Conservation (phyloP, 495 filamentous ascomycete species). For the Halenospora varia region DNA sequence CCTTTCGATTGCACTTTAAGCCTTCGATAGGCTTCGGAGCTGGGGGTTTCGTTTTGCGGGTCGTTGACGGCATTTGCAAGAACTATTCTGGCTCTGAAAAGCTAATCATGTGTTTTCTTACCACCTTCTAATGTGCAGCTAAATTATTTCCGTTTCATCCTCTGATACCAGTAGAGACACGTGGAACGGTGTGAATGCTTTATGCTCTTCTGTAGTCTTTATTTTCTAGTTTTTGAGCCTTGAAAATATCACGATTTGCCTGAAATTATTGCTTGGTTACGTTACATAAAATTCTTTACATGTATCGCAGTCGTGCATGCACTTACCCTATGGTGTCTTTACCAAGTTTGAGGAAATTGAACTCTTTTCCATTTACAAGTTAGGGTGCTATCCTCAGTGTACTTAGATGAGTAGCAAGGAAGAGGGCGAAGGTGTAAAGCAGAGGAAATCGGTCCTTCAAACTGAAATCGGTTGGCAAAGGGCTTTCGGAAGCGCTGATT, state of each 20-base stretch:
- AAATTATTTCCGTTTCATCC: conserved; percentile 19
- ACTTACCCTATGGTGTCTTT: too few relatives aligned
- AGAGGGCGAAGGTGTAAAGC: too few relatives aligned
- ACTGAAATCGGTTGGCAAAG: too few relatives aligned
- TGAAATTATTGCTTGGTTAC: too few relatives aligned
- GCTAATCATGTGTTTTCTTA: conserved; percentile 28
- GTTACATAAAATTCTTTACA: too few relatives aligned
- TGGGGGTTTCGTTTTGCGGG: conserved; percentile 26
- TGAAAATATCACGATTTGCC: not conserved
- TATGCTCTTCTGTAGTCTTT: not conserved
- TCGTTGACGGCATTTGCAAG: conserved; percentile 29
- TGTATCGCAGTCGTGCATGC: too few relatives aligned
- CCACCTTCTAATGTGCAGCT: conserved; percentile 27
- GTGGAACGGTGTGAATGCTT: conserved; percentile 2
- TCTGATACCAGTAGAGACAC: conserved; percentile 11
- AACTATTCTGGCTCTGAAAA: conserved; percentile 25
- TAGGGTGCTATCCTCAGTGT: too few relatives aligned
- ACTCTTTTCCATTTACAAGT: too few relatives aligned
- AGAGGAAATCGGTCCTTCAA: too few relatives aligned
- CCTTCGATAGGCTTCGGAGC: conserved; percentile 19
- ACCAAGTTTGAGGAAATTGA: too few relatives aligned
- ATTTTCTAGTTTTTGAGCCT: not conserved
- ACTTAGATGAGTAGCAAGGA: too few relatives aligned
- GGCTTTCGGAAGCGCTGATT: too few relatives aligned
- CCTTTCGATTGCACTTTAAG: conserved; percentile 10